Evolutionary conservation across 2,329 filamentous ascomycete genomes (phyloP), one percentile per base, ranked within the genome.

Genomic region (Diaporthe nobilis): DNA sequence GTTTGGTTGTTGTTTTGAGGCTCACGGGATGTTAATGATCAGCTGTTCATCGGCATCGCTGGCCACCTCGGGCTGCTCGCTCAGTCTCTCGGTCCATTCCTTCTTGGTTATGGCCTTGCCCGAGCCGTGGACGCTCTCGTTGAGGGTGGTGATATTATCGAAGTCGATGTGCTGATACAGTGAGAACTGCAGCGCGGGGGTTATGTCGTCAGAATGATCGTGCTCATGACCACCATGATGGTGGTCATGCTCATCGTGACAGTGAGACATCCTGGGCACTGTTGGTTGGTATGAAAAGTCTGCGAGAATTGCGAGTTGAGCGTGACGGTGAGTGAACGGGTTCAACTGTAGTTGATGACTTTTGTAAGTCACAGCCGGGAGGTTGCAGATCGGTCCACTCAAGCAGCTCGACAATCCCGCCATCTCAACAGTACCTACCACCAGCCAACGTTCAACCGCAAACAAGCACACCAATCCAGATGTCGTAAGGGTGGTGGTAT

Each of bases 121-220:
- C 0, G 92, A 90, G 76, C 92, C 90, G 10, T 91, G 86, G 20
- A 85, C 83, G 15, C 91, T 88, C 85, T 98, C 97, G 84, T 99
- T 99, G 73, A 98, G 86, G 0, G 96, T 97, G 51, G 88, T 91
- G 77, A 99, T 92, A 39, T 92, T 90, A 85, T 95, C 93, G 85
- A 98, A 98, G 83, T 96, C 92, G 84, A 99, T 95, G 83, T 98
- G 94, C 78, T 94, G 92, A 87, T 98, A 98, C 49, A 99, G 92
- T 57, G 95, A 95, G 80, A 93, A 93, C 85, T 98, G 96, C 22
- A 98, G 88, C 1, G 96, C 96, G 0, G 97, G 97, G 2, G 94
- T 96, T 80, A 98, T 91, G 87, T 98, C 96, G 86, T 98, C 94
- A 63, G 91, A 93, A 86, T 98, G 96, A 84, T 98, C 95, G 84